Percentiles rank a stretch among this genome's conserved stretches.
phyloP scores from a whole-genome alignment of 345 rosid genomes.

The Syzygium jambos region DNA sequence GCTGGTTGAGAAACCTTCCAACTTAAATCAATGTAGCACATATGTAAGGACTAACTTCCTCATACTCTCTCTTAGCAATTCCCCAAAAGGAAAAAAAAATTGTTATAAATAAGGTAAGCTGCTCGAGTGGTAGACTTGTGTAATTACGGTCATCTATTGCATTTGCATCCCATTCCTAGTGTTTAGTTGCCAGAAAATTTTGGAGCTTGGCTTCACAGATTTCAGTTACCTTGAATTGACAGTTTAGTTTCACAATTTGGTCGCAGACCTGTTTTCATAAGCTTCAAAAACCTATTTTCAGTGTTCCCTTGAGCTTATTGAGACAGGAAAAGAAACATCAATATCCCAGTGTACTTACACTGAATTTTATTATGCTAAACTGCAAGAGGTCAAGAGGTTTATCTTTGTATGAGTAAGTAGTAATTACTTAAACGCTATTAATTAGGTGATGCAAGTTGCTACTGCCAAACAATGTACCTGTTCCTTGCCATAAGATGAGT shows the following conservation, averaged over 20 bases:
- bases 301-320: neutral
- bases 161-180: neutral
- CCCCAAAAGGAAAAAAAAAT: neutral
- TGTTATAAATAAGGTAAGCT: neutral
- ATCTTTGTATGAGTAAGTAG: neutral
- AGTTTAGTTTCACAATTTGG: neutral
- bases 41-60: neutral
- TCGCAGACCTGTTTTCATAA: neutral
- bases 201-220: neutral
- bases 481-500: neutral
- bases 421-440: neutral
- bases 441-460: neutral
- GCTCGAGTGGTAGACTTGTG: neutral
- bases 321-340: neutral
- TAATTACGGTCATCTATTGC: neutral
- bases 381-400: neutral
- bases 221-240: neutral
- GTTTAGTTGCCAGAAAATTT: neutral
- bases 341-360: neutral
- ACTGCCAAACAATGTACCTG: neutral
- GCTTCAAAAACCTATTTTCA: neutral
- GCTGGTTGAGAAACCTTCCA: neutral
- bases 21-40: neutral
- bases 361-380: neutral
- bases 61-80: neutral